A percentile compares a stretch with the other conserved stretches of the same genome.
Conservation (phyloP, 208 protist species). For the Leishmania turanica region DNA sequence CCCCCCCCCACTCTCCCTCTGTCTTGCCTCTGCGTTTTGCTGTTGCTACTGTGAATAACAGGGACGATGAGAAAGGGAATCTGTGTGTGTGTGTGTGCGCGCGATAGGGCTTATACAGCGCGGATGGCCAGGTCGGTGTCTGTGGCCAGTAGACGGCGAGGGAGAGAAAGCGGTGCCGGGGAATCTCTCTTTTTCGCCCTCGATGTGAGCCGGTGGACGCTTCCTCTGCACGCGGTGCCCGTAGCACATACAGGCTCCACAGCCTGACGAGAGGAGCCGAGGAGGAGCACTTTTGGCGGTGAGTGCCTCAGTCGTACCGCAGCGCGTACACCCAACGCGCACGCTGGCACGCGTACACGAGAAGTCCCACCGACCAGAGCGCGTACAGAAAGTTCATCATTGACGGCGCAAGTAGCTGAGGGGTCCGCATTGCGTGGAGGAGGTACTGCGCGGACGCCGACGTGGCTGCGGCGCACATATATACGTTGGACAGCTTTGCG, state of each 20-base stretch:
- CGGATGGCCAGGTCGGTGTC: not conserved
- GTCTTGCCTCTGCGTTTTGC: not conserved
- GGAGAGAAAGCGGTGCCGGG: not conserved
- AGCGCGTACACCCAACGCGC: conserved; percentile 66
- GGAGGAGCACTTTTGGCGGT: not conserved
- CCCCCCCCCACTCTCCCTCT: no score
- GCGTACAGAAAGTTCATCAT: conserved; percentile 45
- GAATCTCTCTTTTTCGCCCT: not conserved
- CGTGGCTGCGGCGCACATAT: conserved; percentile 45
- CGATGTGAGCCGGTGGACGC: not conserved
- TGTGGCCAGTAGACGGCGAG: not conserved
- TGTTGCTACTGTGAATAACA: not conserved
- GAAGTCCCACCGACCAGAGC: conserved; percentile 49
- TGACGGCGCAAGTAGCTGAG: conserved; percentile 39
- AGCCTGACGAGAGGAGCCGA: not conserved
- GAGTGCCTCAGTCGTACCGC: conserved; percentile 48
- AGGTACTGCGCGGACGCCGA: conserved; percentile 68
- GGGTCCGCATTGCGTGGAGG: conserved; percentile 67
- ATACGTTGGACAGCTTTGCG: conserved; percentile 59
- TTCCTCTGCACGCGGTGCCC: not conserved
- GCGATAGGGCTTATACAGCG: not conserved
- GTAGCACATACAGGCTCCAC: not conserved
- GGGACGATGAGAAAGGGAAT: not conserved
- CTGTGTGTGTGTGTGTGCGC: not conserved
- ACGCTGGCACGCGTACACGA: conserved; percentile 54